Evolutionary conservation across 148 eudicot species (phyloP).

Genomic region (Nyssa sinensis): DNA sequence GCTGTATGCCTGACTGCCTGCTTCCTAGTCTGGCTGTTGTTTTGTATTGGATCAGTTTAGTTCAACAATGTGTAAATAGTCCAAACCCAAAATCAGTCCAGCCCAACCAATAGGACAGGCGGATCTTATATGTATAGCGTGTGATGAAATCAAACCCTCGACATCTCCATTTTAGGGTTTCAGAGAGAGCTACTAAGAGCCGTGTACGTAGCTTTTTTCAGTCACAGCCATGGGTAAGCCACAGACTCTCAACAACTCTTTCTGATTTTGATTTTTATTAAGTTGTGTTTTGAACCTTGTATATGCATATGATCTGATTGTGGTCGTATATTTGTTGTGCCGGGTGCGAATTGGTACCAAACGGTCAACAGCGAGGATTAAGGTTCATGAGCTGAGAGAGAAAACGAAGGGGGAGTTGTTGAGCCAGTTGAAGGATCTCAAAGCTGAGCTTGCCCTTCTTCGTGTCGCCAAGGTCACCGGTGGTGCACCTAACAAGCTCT

Average conservation of each 20-base stretch:
- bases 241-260: not conserved
- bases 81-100: not conserved
- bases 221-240: not conserved
- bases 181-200: not conserved
- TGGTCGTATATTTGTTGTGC: not conserved
- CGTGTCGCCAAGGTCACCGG: conserved; percentile 89
- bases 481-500: conserved; percentile 84
- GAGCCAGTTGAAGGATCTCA: conserved; percentile 60
- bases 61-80: no score
- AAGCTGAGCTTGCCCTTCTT: conserved; percentile 71
- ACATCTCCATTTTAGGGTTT: conserved; percentile 8
- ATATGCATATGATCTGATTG: not conserved
- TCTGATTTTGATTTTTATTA: not conserved
- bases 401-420: conserved; percentile 57
- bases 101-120: not conserved
- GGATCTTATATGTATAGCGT: not conserved
- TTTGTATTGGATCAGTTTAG: no score
- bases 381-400: conserved; percentile 74
- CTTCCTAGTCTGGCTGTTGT: no score
- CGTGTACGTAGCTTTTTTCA: not conserved
- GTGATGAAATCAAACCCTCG: not conserved
- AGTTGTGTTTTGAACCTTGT: not conserved
- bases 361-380: conserved; percentile 47
- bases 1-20: no score
- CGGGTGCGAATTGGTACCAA: not conserved